Conservation (phyloP, 208 protist genomes). For the Blechomonas ayalai region DNA sequence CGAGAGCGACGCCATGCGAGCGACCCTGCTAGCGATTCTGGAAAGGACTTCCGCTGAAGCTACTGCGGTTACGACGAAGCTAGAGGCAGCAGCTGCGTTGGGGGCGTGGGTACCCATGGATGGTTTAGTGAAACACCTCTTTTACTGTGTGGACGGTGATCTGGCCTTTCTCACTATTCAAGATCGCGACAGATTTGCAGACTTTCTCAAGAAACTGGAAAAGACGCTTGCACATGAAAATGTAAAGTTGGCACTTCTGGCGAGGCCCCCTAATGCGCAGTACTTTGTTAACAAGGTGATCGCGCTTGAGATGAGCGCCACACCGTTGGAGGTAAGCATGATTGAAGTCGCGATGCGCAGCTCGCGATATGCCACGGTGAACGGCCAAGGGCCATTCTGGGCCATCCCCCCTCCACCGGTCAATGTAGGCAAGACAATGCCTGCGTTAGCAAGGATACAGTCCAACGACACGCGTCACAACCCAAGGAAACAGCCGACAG, state of each 20-base stretch:
- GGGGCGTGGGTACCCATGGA: conserved; percentile 4
- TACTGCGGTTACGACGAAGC: not conserved
- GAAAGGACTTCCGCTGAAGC: not conserved
- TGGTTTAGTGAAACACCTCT: conserved; percentile 1
- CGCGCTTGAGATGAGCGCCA: conserved; percentile 12
- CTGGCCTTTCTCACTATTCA: conserved; percentile 13
- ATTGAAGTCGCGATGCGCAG: too few relatives aligned
- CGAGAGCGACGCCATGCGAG: conserved; percentile 2
- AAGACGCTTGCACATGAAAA: conserved; percentile 4
- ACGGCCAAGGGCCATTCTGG: too few relatives aligned
- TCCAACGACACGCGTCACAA: not conserved
- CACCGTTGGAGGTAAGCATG: too few relatives aligned
- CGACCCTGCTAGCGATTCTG: not conserved
- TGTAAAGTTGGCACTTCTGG: not conserved
- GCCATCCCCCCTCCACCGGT: conserved; percentile 2
- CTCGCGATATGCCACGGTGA: too few relatives aligned
- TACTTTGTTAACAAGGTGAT: conserved; percentile 8
- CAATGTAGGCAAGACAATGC: conserved; percentile 1
- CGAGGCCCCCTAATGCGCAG: not conserved
- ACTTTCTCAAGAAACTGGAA: not conserved
- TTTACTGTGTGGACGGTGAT: conserved; percentile 12
- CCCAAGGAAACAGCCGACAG: not conserved
- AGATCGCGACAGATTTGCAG: conserved; percentile 3
- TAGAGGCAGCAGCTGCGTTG: conserved; percentile 2
- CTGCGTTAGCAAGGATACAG: not conserved